phyloP scores from a whole-genome alignment of 352 stramenopile genomes.

The Pythium insidiosum region DNA sequence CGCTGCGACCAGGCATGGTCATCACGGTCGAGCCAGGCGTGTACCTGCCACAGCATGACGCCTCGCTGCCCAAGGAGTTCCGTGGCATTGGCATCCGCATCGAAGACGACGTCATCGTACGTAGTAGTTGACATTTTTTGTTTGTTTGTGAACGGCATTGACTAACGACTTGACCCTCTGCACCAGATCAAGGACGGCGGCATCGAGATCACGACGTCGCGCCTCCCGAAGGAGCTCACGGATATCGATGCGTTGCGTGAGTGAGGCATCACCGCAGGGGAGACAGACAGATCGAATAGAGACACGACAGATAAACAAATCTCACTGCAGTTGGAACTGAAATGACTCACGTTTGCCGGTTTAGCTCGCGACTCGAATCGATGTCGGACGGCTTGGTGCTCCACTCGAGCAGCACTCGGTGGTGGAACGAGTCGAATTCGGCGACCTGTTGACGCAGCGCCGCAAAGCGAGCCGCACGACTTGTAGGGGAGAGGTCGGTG shows the following conservation, averaged over 20 bases:
- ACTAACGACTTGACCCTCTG: too few species aligned
- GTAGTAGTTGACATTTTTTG: conserved; percentile 11
- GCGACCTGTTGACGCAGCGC: conserved; percentile 25
- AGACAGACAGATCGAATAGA: too few species aligned
- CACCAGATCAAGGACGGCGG: conserved; percentile 72
- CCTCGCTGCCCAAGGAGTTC: conserved; percentile 56
- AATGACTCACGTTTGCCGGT: background rate
- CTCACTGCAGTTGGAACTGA: too few species aligned
- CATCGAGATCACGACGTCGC: conserved; percentile 66
- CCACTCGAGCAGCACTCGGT: conserved; percentile 39
- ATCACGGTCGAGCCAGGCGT: conserved; percentile 79
- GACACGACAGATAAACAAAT: too few species aligned
- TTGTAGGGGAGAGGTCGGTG: too few species aligned
- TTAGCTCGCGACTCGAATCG: background rate
- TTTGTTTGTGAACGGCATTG: too few species aligned
- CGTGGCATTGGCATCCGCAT: conserved; percentile 81
- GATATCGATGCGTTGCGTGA: conserved; percentile 66
- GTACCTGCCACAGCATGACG: conserved; percentile 74
- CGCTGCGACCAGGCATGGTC: conserved; percentile 68
- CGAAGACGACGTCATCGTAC: conserved; percentile 79
- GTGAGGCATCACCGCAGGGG: too few species aligned
- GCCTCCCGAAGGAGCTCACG: conserved; percentile 59
- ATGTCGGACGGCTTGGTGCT: conserved; percentile 19
- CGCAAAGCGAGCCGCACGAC: too few species aligned
- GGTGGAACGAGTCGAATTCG: conserved; percentile 35